Percentiles rank a stretch among this genome's conserved stretches.
Conservation (phyloP, 2,329 filamentous ascomycete genomes). For the Colletotrichum sp. region DNA sequence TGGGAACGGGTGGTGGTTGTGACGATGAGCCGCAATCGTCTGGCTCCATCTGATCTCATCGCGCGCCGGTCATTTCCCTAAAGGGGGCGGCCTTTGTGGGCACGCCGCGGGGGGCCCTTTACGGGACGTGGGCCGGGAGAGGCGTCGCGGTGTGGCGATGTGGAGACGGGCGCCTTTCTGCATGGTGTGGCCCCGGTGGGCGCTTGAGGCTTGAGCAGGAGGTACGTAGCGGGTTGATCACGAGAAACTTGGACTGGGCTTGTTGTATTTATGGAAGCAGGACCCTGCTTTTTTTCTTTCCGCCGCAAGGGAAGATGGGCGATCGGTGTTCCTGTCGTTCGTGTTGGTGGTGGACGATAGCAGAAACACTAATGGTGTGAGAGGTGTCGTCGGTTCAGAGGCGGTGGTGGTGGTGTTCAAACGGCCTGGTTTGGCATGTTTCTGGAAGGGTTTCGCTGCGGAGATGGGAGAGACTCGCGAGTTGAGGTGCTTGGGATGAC, state of each 20-base stretch:
- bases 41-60: constrained; percentile 10
- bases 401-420: neutral
- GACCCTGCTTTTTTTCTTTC: constrained; percentile 4
- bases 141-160: neutral
- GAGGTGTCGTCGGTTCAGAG: neutral
- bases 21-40: neutral
- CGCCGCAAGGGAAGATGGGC: neutral
- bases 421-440: neutral
- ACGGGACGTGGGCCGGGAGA: neutral
- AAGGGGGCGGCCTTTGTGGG: neutral
- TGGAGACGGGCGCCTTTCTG: neutral
- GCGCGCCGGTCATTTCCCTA: constrained; percentile 1
- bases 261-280: constrained; percentile 6
- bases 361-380: neutral
- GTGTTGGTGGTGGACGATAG: neutral
- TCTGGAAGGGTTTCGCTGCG: neutral
- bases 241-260: neutral
- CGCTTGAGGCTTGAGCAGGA: neutral
- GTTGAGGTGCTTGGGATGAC: neutral
- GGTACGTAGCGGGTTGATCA: neutral
- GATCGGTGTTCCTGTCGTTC: neutral
- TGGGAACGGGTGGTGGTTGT: neutral
- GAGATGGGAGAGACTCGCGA: neutral
- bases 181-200: neutral
- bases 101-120: neutral